Base-by-base conservation (phyloP, 352 stramenopile genomes). In the Phytopythium helicoides region DNA sequence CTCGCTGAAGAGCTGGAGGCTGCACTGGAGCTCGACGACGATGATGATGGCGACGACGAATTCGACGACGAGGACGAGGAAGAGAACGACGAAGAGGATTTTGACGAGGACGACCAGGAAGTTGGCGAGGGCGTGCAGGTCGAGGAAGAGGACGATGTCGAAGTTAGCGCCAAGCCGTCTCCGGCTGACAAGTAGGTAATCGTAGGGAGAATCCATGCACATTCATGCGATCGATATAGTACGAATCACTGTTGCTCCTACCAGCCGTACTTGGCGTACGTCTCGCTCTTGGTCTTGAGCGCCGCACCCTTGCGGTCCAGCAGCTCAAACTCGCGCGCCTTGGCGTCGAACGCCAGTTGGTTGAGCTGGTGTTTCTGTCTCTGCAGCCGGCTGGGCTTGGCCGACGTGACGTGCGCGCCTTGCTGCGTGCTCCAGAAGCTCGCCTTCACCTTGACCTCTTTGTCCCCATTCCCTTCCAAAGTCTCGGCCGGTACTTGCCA, bases 181-280 rank as follows among this genome's bases (percentile, higher is more conserved):
- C n/a, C n/a, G n/a, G 37, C 54, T 69, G 61, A 64, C 51, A 46
- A 60, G 37, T 28, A 35, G 47, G 18, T 36, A 47, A 12, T 9
- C 35, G 4, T 7, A 40, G 16, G 19, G 26, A 0, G 41, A 23
- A 47, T 56, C 31, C 5, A 60, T n/a, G n/a, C n/a, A n/a, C 37
- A 52, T 25, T 25, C 42, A 42, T 45, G 53, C 37, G 3, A 35
- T 44, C 47, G 22, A 35, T 19, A n/a, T n/a, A n/a, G n/a, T n/a
- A n/a, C n/a, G n/a, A n/a, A n/a, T n/a, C n/a, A n/a, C n/a, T n/a
- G n/a, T n/a, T n/a, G n/a, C n/a, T n/a, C 16, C 23, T 45, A 92
- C 81, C 81, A 92, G 0, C 78, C 81, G 48, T 92, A 92, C 66
- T 92, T 92, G 52, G 81, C 81, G 56, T 89, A 79, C 6, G 81